Conservation (phyloP, 106 monocot genomes). For the Apostasia ramifera region DNA sequence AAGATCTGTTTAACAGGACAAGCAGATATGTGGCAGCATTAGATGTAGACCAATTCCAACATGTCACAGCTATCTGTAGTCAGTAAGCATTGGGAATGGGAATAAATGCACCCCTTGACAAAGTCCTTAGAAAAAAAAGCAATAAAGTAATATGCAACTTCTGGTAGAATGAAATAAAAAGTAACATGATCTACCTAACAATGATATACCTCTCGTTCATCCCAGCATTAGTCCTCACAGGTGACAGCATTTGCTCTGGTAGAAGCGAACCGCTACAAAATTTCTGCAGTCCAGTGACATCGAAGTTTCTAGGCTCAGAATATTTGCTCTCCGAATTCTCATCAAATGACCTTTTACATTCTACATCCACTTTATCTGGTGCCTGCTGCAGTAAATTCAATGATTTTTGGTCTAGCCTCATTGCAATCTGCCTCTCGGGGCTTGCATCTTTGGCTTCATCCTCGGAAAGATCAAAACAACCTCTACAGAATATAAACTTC, state of each 20-base stretch:
- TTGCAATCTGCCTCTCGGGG: slow-evolving; percentile 23
- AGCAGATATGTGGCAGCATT: too few relatives aligned
- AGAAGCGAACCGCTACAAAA: slow-evolving; percentile 60
- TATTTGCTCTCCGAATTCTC: slow-evolving; percentile 36
- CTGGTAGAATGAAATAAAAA: too few relatives aligned
- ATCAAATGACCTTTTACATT: slow-evolving; percentile 19
- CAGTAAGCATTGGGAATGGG: too few relatives aligned
- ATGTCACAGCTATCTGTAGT: too few relatives aligned
- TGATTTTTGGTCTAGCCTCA: slow-evolving; percentile 18
- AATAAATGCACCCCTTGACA: too few relatives aligned
- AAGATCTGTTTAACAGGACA: too few relatives aligned
- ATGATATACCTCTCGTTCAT: slow-evolving; percentile 43
- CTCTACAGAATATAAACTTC: slow-evolving; percentile 32
- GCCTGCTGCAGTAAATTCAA: slow-evolving; percentile 15
- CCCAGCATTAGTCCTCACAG: slow-evolving; percentile 26
- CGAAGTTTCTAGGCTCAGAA: slow-evolving; percentile 29
- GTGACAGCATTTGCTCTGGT: slow-evolving; percentile 42
- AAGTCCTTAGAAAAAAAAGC: too few relatives aligned
- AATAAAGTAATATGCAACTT: too few relatives aligned
- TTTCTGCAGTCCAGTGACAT: slow-evolving; percentile 34
- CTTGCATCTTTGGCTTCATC: slow-evolving; percentile 38
- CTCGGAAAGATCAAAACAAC: slow-evolving; percentile 84
- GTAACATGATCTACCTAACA: background rate
- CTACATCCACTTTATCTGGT: slow-evolving; percentile 15
- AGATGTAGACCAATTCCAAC: too few relatives aligned